Evolutionary conservation across 805 yeast species (phyloP).

Genomic region (Schizosaccharomyces pombe): DNA sequence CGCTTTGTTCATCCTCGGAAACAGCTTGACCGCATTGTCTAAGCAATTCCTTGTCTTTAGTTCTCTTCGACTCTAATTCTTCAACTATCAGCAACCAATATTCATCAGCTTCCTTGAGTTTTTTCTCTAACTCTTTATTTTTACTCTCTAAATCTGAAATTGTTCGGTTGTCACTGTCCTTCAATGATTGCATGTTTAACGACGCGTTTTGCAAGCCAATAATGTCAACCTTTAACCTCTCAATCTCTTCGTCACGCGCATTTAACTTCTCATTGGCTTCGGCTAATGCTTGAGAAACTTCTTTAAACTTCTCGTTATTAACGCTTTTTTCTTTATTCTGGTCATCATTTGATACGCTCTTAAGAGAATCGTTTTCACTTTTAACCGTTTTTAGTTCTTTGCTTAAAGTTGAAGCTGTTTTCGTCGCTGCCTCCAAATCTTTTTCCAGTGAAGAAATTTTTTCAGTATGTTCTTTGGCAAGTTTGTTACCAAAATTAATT

Average conservation of each 20-base stretch:
- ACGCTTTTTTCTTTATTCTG: background rate
- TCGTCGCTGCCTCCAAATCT: constrained; percentile 30
- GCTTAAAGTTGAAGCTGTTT: constrained; percentile 15
- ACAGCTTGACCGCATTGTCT: constrained; percentile 8
- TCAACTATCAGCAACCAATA: constrained; percentile 1
- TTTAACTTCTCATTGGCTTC: background rate
- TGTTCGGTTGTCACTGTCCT: background rate
- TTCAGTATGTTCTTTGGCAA: constrained; percentile 41
- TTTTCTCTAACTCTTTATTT: background rate
- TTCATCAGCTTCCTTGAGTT: background rate
- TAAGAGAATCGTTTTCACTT: constrained; percentile 31
- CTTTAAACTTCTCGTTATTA: background rate
- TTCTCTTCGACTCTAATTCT: background rate
- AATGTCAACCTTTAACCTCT: too few species aligned
- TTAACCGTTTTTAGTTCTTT: constrained; percentile 6
- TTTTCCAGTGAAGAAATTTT: constrained; percentile 38
- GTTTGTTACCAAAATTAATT: constrained; percentile 17
- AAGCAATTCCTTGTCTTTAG: background rate
- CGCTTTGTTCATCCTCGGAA: constrained; percentile 6
- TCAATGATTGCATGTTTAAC: background rate
- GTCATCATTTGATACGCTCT: background rate
- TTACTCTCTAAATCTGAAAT: background rate
- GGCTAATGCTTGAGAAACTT: background rate
- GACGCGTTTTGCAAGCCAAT: too few species aligned
- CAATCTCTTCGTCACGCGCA: too few species aligned